These are phyloP conservation scores for Xylaria sp. DNA, from an alignment of 2,329 filamentous ascomycete species.

Conservation along the genomic window DNA sequence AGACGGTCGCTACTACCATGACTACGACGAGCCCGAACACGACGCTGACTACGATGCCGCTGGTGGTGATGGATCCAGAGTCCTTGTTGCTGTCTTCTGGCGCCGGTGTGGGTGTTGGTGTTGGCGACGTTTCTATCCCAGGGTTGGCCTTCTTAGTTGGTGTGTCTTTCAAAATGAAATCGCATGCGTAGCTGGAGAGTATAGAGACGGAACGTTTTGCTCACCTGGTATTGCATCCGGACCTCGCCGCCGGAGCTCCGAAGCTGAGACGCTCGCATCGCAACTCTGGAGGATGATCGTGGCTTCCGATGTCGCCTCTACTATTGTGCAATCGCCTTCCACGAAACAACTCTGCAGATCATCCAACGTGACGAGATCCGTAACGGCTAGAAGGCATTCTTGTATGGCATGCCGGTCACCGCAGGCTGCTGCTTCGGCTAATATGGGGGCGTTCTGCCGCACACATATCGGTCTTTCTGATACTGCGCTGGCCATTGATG, in stretches of 20 bases:
- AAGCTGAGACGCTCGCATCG: conserved; percentile 38
- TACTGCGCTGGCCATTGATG: conserved; percentile 43
- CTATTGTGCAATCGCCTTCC: conserved; percentile 52
- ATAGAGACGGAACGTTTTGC: neutral
- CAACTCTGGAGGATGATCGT: conserved; percentile 51
- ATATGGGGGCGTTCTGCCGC: conserved; percentile 51
- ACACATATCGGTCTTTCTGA: conserved; percentile 54
- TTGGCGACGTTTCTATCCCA: neutral
- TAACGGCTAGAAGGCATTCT: conserved; percentile 55
- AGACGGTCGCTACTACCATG: conserved; percentile 55
- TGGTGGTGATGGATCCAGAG: conserved; percentile 44
- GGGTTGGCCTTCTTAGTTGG: neutral
- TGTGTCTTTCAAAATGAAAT: neutral
- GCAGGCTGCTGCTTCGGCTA: conserved; percentile 57
- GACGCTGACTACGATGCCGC: conserved; percentile 61
- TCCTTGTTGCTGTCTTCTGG: neutral
- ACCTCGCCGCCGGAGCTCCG: conserved; percentile 43
- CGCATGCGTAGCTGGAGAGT: neutral
- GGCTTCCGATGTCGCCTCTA: conserved; percentile 52
- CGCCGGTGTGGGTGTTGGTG: conserved; percentile 26
- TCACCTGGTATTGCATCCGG: conserved; percentile 43
- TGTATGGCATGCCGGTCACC: conserved; percentile 56
- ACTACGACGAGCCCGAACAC: conserved; percentile 58
- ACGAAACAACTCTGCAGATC: conserved; percentile 55
- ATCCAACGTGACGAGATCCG: conserved; percentile 45